phyloP scores from a whole-genome alignment of 1,139 yeast genomes.

The Blastobotrys proliferans region DNA sequence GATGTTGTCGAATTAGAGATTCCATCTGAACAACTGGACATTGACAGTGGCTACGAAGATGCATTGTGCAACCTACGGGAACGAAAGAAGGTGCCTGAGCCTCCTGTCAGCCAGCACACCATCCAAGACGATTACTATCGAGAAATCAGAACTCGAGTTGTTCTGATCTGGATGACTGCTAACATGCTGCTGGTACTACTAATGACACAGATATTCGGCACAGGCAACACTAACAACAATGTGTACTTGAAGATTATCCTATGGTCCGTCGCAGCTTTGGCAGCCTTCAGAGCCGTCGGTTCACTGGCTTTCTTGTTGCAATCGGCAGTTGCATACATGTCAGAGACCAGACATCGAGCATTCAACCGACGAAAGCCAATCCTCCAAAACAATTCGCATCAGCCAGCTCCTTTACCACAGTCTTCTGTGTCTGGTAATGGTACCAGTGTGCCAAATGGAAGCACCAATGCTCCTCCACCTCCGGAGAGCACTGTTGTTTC shows the following conservation, averaged over 20 bases:
- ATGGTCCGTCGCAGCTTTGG: constrained; percentile 85
- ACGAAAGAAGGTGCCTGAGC: constrained; percentile 50
- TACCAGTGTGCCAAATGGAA: too few relatives aligned
- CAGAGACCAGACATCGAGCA: constrained; percentile 28
- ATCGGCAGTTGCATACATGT: constrained; percentile 34
- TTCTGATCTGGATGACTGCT: constrained; percentile 82
- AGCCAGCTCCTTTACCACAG: neutral
- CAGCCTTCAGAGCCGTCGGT: constrained; percentile 76
- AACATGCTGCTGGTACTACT: constrained; percentile 80
- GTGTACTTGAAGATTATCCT: constrained; percentile 76
- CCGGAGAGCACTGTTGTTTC: too few relatives aligned
- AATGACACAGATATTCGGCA: constrained; percentile 72
- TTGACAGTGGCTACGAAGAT: constrained; percentile 80
- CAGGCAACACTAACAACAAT: constrained; percentile 62
- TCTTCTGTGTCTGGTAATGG: too few relatives aligned
- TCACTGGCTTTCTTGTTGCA: constrained; percentile 61
- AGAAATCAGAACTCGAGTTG: constrained; percentile 90
- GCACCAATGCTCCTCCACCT: too few relatives aligned
- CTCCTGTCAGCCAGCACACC: constrained; percentile 49
- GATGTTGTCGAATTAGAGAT: constrained; percentile 78
- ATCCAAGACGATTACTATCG: constrained; percentile 88
- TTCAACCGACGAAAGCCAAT: constrained; percentile 22
- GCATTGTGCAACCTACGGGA: constrained; percentile 71
- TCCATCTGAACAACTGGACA: constrained; percentile 84
- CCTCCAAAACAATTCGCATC: constrained; percentile 8